Evolutionary conservation across 129 eudicot species (phyloP).

Genomic region (Saussurea involucrata): DNA sequence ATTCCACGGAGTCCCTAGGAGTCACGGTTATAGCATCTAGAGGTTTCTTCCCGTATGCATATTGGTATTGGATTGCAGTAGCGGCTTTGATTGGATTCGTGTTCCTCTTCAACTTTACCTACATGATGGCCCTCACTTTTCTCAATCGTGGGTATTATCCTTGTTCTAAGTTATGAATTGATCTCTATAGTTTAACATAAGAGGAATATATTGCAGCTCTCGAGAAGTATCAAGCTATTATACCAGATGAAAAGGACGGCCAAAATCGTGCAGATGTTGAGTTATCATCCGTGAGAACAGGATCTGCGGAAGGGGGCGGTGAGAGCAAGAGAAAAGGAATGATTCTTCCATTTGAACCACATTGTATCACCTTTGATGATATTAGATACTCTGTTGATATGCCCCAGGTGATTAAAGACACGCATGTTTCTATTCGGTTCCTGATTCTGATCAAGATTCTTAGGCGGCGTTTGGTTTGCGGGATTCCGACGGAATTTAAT

Average conservation of each 20-base stretch:
- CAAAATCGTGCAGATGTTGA: conserved; percentile 10
- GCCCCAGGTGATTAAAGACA: conserved; percentile 43
- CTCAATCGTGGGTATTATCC: conserved; percentile 36
- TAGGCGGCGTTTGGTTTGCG: too few relatives aligned
- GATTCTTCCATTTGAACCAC: conserved; percentile 70
- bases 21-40: conserved; percentile 27
- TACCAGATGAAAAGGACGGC: conserved; percentile 6
- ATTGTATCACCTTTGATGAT: conserved; percentile 59
- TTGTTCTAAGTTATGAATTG: too few relatives aligned
- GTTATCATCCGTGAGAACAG: conserved; percentile 5
- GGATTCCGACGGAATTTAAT: too few relatives aligned
- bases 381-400: conserved; percentile 63
- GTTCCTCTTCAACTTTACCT: conserved; percentile 32
- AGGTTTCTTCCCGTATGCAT: conserved; percentile 40
- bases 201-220: conserved; percentile 35
- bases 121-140: conserved; percentile 30
- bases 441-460: too few relatives aligned
- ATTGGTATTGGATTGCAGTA: conserved; percentile 61
- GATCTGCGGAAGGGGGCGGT: neutral
- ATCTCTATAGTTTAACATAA: too few relatives aligned
- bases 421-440: too few relatives aligned
- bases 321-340: conserved; percentile 31
- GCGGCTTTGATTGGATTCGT: conserved; percentile 43
- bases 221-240: conserved; percentile 33
- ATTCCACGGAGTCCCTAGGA: too few relatives aligned